Conservation (phyloP, 139 green algal species). For the Tetradesmus obliquus region DNA sequence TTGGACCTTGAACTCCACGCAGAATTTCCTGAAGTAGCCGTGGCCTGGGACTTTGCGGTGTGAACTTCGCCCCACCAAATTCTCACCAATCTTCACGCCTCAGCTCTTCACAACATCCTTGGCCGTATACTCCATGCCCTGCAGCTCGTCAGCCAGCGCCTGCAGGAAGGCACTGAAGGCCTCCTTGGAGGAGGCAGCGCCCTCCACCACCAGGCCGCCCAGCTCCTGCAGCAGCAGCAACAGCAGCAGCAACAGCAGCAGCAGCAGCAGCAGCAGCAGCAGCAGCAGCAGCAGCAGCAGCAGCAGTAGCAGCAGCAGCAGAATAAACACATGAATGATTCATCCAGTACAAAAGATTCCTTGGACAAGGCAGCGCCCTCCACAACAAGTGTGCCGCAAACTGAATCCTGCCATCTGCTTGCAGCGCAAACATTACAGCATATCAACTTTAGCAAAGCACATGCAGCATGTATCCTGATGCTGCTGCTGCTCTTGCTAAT, state of each 20-base stretch:
- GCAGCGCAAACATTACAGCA: neutral
- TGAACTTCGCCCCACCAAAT: neutral
- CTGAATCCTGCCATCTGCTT: too few species aligned
- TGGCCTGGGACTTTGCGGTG: neutral
- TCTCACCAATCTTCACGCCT: neutral
- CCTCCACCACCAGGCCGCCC: neutral
- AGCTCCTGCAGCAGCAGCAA: neutral
- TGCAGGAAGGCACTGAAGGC: neutral
- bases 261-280: neutral
- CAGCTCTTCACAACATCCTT: neutral
- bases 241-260: neutral
- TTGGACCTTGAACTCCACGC: neutral
- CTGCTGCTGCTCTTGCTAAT: neutral
- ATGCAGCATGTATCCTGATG: too few species aligned
- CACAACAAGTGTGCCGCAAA: too few species aligned
- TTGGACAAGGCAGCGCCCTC: too few species aligned
- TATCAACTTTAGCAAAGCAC: too few species aligned
- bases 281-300: neutral
- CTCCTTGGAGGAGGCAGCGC: neutral
- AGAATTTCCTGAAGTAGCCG: neutral
- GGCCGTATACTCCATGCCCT: neutral
- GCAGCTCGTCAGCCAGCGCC: conserved; percentile 1
- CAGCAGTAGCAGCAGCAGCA: neutral
- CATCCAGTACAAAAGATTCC: too few species aligned
- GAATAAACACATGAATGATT: neutral